Evolutionary conservation across 371 early-diverging fungal species (phyloP).

Genomic region (Choanephora cucurbitarum): DNA sequence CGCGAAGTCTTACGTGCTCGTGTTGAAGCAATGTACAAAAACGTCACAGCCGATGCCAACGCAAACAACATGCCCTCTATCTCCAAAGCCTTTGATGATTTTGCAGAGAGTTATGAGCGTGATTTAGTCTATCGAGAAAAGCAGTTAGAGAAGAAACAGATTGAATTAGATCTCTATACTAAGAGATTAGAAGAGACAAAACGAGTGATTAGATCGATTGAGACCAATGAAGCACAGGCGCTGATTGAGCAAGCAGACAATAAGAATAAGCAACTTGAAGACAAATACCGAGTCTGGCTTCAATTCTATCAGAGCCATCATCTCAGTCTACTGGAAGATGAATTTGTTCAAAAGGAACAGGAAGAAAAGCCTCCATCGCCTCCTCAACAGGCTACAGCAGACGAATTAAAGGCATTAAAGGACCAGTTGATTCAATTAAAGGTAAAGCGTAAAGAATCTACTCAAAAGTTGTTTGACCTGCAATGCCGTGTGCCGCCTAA

Average conservation of each 20-base stretch:
- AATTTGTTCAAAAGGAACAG: not conserved
- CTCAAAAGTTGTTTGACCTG: constrained; percentile 25
- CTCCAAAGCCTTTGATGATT: constrained; percentile 36
- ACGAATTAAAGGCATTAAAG: constrained; percentile 11
- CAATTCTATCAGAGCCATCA: constrained; percentile 21
- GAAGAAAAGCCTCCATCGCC: constrained; percentile 15
- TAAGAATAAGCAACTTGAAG: constrained; percentile 12
- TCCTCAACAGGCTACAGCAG: constrained; percentile 1
- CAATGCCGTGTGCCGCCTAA: constrained; percentile 33
- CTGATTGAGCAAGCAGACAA: constrained; percentile 1
- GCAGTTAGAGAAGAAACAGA: constrained; percentile 24
- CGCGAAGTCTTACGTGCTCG: constrained; percentile 17
- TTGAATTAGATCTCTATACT: constrained; percentile 26
- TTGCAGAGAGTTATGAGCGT: constrained; percentile 39
- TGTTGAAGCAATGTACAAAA: constrained; percentile 25
- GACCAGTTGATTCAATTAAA: constrained; percentile 15
- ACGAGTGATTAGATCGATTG: constrained; percentile 12
- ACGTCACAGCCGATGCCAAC: constrained; percentile 6
- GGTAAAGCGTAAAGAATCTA: constrained; percentile 15
- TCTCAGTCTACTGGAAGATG: not conserved
- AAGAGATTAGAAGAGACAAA: constrained; percentile 28
- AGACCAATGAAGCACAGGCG: not conserved
- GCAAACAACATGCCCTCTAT: constrained; percentile 18
- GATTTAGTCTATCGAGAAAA: constrained; percentile 30
- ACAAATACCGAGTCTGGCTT: constrained; percentile 13